phyloP scores from a whole-genome alignment of 192 early-diverging fungal genomes.

The Phlyctochytrium bullatum region DNA sequence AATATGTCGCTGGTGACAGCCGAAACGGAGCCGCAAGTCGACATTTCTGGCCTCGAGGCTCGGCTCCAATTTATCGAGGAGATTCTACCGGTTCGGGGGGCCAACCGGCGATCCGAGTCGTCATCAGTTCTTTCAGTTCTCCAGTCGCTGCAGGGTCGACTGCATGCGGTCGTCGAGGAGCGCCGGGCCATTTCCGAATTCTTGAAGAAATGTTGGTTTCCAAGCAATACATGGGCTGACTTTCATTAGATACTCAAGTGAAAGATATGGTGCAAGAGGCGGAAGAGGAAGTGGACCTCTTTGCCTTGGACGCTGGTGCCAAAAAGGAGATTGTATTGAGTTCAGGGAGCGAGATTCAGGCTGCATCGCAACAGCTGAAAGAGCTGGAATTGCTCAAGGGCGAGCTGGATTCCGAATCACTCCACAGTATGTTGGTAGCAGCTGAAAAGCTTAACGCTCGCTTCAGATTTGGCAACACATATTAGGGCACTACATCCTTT shows the following conservation, averaged over 20 bases:
- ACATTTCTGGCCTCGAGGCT: neutral
- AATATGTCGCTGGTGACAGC: too few relatives aligned
- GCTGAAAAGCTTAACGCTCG: neutral
- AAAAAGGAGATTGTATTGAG: slow-evolving; percentile 29
- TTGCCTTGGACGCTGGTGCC: slow-evolving; percentile 12
- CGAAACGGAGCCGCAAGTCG: neutral
- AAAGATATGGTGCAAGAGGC: slow-evolving; percentile 11
- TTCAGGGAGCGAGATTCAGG: slow-evolving; percentile 18
- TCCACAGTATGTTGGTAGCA: neutral
- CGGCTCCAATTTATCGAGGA: neutral
- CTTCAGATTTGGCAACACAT: neutral
- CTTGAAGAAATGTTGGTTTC: slow-evolving; percentile 1
- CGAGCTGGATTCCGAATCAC: slow-evolving; percentile 21
- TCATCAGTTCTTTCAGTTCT: neutral
- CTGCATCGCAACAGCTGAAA: slow-evolving; percentile 13
- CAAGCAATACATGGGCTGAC: neutral
- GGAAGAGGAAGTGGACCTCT: slow-evolving; percentile 7
- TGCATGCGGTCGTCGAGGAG: neutral
- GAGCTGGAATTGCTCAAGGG: slow-evolving; percentile 14
- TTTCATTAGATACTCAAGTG: neutral
- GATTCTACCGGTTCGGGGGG: neutral
- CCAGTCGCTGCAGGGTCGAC: neutral
- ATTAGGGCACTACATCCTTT: neutral
- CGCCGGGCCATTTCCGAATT: neutral
- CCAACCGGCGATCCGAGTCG: neutral